These are phyloP conservation scores for Cudoniella acicularis DNA, from an alignment of 495 filamentous ascomycete genomes.

Conservation along the genomic window DNA sequence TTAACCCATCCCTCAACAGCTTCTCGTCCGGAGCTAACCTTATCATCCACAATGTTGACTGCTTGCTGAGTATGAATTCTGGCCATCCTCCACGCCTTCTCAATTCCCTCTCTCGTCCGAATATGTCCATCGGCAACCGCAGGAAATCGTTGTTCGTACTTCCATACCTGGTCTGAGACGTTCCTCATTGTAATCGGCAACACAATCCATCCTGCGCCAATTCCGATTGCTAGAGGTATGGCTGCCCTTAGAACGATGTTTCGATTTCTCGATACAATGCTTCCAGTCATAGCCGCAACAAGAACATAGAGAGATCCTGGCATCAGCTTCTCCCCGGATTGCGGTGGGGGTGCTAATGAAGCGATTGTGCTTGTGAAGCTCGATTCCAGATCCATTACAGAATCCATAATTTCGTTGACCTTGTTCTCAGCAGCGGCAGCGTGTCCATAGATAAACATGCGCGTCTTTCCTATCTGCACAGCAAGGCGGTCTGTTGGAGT, in stretches of 20 bases:
- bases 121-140: slow-evolving; percentile 75
- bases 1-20: slow-evolving; percentile 82
- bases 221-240: slow-evolving; percentile 66
- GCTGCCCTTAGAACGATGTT: slow-evolving; percentile 71
- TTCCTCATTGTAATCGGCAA: slow-evolving; percentile 81
- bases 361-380: slow-evolving; percentile 83
- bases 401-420: slow-evolving; percentile 72
- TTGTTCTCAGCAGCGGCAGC: slow-evolving; percentile 67
- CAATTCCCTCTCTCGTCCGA: slow-evolving; percentile 57
- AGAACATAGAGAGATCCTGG: slow-evolving; percentile 87
- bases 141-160: slow-evolving; percentile 83
- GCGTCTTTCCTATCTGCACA: slow-evolving; percentile 70
- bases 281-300: slow-evolving; percentile 87
- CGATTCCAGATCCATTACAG: slow-evolving; percentile 72
- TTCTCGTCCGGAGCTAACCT: slow-evolving; percentile 67
- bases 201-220: slow-evolving; percentile 69
- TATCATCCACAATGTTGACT: slow-evolving; percentile 70
- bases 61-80: slow-evolving; percentile 67
- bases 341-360: slow-evolving; percentile 76
- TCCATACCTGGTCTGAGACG: slow-evolving; percentile 77
- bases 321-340: slow-evolving; percentile 77
- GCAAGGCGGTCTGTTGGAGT: slow-evolving; percentile 91
- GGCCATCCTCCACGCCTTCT: slow-evolving; percentile 64
- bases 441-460: slow-evolving; percentile 77
- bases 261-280: slow-evolving; percentile 81